A percentile compares a stretch with the other conserved stretches of the same genome.
These are phyloP conservation scores for Knufia fluminis DNA, from an alignment of 2,329 filamentous ascomycete species.

Conservation along the genomic window DNA sequence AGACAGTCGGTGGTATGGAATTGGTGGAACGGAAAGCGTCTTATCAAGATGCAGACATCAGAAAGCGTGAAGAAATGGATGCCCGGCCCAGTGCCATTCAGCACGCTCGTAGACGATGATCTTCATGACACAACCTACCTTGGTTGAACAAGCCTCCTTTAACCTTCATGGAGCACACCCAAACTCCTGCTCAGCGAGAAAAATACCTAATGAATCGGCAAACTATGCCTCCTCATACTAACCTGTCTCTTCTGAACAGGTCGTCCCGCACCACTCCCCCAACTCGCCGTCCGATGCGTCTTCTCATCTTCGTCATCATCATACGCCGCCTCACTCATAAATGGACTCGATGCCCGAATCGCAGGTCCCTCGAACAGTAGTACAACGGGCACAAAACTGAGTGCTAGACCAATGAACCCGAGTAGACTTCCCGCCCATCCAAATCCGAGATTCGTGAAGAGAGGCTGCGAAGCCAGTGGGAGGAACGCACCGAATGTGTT, in stretches of 20 bases:
- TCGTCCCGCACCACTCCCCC: not conserved
- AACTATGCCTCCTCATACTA: too few relatives aligned
- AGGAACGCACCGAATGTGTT: slow-evolving; percentile 40
- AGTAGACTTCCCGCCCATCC: slow-evolving; percentile 37
- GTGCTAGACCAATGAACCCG: slow-evolving; percentile 33
- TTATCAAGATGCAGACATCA: too few relatives aligned
- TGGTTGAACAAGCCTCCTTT: too few relatives aligned
- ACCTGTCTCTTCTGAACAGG: too few relatives aligned
- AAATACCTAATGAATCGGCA: not conserved
- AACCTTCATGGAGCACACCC: too few relatives aligned
- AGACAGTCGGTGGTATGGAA: too few relatives aligned
- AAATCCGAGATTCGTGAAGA: slow-evolving; percentile 34
- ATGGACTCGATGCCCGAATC: slow-evolving; percentile 26
- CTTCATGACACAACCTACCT: too few relatives aligned
- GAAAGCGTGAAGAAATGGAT: too few relatives aligned
- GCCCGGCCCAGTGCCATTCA: too few relatives aligned
- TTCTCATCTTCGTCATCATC: not conserved
- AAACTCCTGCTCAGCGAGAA: not conserved
- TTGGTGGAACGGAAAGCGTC: too few relatives aligned
- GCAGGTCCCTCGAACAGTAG: slow-evolving; percentile 33
- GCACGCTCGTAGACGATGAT: too few relatives aligned
- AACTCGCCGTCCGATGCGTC: not conserved
- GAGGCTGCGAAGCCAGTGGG: slow-evolving; percentile 34
- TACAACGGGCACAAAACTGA: slow-evolving; percentile 34
- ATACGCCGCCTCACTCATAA: not conserved